Evolutionary conservation across 2,329 filamentous ascomycete genomes (phyloP), one percentile per base, ranked within the genome.

Genomic region (Fusarium piperis): DNA sequence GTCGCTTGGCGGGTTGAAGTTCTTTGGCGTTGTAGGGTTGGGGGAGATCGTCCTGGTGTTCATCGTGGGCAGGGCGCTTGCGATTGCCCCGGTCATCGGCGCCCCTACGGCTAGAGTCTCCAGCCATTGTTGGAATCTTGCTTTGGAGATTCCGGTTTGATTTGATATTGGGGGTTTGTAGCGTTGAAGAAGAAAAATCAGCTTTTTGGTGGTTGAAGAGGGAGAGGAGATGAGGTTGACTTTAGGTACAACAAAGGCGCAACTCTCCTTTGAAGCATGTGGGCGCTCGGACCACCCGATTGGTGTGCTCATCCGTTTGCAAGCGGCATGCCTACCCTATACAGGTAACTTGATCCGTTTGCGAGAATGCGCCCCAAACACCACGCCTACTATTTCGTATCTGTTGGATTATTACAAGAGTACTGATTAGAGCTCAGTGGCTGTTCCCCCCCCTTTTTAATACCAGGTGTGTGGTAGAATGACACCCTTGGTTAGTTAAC

Each of bases 21-120:
- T 84, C 84, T 71, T 86, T 87, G 23, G 88, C 88, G 71, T 90
- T 88, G 81, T 90, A 90, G 6, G 88, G 88, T 68, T 90, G 88
- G 10, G 88, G 88, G 6, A 89, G 84, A 39, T 85, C 82, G 58
- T 85, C 83, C 63, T 79, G 77, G 33, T 63, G 67, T n/a, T 83
- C 78, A 46, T 82, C 77, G 62, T 79, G 74, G 68, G 75, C 80
- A 64, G 68, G 75, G 62, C 80, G 78, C 71, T 81, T 79, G 67
- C 78, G 76, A 61, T 70, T 70, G 53, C 69, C 74, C 46, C 70
- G 68, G 18, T 76, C 75, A 35, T 67, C 68, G 8, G 41, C 64
- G 20, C 23, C 44, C 16, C 41, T 59, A 15, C 62, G 68, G 58
- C 68, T 69, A 48, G 71, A 68, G 16, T 69, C 41, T 48, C 73